These are phyloP conservation scores for Epipyxis sp. DNA, from an alignment of 108 stramenopile species.

Conservation along the genomic window DNA sequence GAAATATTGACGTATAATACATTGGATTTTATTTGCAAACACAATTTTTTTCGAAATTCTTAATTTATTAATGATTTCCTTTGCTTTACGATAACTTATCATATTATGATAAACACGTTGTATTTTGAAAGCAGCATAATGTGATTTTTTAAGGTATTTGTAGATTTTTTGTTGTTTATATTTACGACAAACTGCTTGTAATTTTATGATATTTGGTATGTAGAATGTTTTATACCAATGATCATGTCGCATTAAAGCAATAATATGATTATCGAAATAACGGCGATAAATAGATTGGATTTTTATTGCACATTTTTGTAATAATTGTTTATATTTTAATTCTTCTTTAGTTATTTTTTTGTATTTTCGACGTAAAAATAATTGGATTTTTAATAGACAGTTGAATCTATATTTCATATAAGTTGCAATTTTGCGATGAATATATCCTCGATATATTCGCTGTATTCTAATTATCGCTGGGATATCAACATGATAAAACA, in stretches of 20 bases:
- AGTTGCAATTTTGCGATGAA: neutral
- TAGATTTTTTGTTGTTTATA: neutral
- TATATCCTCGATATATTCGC: slow-evolving; percentile 1
- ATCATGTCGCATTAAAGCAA: neutral
- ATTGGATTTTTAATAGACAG: neutral
- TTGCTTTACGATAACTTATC: neutral
- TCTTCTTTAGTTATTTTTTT: neutral
- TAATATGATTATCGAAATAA: neutral
- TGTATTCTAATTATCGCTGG: neutral
- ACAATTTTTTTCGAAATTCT: neutral
- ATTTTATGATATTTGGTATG: neutral
- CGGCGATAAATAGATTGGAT: slow-evolving; percentile 4
- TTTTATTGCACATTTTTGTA: neutral
- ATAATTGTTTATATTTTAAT: neutral
- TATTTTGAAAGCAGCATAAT: neutral
- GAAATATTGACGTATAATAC: neutral
- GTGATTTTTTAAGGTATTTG: too few relatives aligned
- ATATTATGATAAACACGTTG: slow-evolving; percentile 4
- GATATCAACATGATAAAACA: neutral
- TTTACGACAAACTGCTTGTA: neutral
- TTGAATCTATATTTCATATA: neutral
- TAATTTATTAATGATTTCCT: neutral
- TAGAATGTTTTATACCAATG: slow-evolving; percentile 2
- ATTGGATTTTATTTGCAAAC: too few relatives aligned
- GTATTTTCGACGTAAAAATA: neutral